These are phyloP conservation scores for Talaromyces sp. DNA, from an alignment of 2,329 filamentous ascomycete genomes.

Conservation along the genomic window DNA sequence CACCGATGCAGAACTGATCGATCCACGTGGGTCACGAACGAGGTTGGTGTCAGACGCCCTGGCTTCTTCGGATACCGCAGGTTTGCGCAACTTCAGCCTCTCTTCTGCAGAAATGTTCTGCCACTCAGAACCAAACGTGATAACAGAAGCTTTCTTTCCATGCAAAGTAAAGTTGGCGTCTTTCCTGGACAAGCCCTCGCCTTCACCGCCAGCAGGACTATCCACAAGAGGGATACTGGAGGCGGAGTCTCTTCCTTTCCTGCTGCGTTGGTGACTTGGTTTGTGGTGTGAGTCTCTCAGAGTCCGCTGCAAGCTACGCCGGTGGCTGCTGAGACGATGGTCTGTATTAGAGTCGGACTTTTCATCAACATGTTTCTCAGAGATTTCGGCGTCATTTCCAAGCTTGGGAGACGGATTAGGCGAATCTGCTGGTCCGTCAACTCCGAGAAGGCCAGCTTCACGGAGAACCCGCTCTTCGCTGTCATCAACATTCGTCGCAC, in stretches of 20 bases:
- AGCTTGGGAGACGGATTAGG: constrained; percentile 36
- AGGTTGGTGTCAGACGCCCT: constrained; percentile 33
- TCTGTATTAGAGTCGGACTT: constrained; percentile 41
- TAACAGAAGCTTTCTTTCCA: constrained; percentile 94
- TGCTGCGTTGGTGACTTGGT: constrained; percentile 65
- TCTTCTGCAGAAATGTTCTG: constrained; percentile 73
- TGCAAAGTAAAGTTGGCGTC: constrained; percentile 92
- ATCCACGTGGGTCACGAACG: constrained; percentile 28
- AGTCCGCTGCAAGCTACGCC: constrained; percentile 84
- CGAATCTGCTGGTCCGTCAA: constrained; percentile 43
- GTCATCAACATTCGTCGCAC: constrained; percentile 53
- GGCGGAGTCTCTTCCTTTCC: constrained; percentile 70
- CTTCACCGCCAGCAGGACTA: constrained; percentile 46
- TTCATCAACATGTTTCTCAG: constrained; percentile 41
- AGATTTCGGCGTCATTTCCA: constrained; percentile 39
- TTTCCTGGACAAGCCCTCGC: constrained; percentile 69
- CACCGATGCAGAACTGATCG: constrained; percentile 26
- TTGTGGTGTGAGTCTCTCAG: constrained; percentile 74
- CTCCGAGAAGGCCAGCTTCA: constrained; percentile 63
- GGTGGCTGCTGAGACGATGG: constrained; percentile 60
- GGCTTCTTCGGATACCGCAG: constrained; percentile 39
- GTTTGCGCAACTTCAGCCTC: constrained; percentile 62
- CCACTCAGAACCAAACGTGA: constrained; percentile 93
- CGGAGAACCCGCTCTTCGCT: constrained; percentile 65
- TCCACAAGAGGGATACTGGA: constrained; percentile 58